Evolutionary conservation across 192 early-diverging fungal species (phyloP).

Genomic region (Backusella westeae): DNA sequence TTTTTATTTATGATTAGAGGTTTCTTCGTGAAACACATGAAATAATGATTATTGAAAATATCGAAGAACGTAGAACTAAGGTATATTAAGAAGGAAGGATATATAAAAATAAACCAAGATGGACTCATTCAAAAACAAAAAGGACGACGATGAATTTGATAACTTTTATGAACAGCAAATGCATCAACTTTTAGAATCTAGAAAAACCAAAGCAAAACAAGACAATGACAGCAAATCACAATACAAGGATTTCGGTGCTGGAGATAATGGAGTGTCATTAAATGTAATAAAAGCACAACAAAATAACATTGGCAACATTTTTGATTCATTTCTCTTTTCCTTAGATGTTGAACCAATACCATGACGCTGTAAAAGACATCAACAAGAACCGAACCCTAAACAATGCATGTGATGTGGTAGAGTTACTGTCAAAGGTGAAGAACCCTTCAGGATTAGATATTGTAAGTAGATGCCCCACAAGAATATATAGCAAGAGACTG

Average conservation of each 20-base stretch:
- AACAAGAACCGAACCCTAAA: not conserved
- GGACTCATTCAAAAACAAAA: not conserved
- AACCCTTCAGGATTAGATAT: not conserved
- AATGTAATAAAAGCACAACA: not conserved
- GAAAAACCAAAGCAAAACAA: not conserved
- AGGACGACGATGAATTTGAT: not conserved
- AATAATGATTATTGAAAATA: conserved; percentile 2
- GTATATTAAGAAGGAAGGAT: not conserved
- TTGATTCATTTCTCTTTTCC: not conserved
- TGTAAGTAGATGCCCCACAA: not conserved
- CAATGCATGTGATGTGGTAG: not conserved
- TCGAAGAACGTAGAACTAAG: not conserved
- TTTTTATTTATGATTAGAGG: not conserved
- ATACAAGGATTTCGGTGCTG: not conserved
- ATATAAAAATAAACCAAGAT: not conserved
- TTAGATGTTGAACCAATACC: not conserved
- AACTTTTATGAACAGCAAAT: not conserved
- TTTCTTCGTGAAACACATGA: conserved; percentile 3
- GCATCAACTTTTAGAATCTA: not conserved
- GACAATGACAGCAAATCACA: not conserved
- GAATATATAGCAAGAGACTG: not conserved
- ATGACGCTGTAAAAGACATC: not conserved
- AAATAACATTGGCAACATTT: not conserved
- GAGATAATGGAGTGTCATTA: not conserved
- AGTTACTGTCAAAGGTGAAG: not conserved